A percentile compares a stretch with the other conserved stretches of the same genome.
phyloP scores from a whole-genome alignment of 1,139 yeast genomes.

The Yamadazyma oceani region DNA sequence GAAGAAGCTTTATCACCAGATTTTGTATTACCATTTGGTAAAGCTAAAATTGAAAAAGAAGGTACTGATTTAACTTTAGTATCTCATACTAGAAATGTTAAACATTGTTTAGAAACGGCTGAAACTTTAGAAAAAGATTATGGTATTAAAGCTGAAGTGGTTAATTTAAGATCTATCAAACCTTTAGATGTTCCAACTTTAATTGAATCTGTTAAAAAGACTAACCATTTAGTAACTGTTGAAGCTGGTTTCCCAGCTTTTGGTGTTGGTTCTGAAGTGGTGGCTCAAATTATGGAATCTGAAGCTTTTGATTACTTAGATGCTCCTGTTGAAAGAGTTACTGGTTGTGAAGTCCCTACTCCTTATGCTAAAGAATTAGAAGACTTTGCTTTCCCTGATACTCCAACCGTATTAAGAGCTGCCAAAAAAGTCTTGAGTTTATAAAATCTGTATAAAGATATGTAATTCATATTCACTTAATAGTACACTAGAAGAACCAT shows the following conservation, averaged over 20 bases:
- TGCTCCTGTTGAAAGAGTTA: constrained; percentile 98
- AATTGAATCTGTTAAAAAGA: constrained; percentile 88
- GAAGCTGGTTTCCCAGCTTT: constrained; percentile 98
- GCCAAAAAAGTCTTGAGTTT: constrained; percentile 85
- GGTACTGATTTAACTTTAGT: constrained; percentile 91
- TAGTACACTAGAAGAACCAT: neutral
- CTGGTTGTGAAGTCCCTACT: constrained; percentile 99
- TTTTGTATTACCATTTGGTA: constrained; percentile 88
- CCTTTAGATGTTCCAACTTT: constrained; percentile 92
- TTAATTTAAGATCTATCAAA: constrained; percentile 95
- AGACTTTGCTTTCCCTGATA: constrained; percentile 98
- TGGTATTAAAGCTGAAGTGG: constrained; percentile 89
- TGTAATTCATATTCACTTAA: neutral
- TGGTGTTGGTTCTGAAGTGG: constrained; percentile 97
- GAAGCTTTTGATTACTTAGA: constrained; percentile 98
- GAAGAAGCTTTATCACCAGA: constrained; percentile 90
- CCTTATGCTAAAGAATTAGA: constrained; percentile 97
- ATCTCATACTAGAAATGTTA: constrained; percentile 89
- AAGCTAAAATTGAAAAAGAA: constrained; percentile 91
- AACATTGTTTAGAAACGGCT: constrained; percentile 86
- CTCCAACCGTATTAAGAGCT: constrained; percentile 87
- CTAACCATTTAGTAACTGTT: constrained; percentile 93
- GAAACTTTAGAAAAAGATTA: constrained; percentile 77
- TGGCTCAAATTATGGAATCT: constrained; percentile 97
- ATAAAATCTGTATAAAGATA: constrained; percentile 19